These are phyloP conservation scores for Pyrenophora seminiperda DNA, from an alignment of 2,329 filamentous ascomycete genomes.

Conservation along the genomic window DNA sequence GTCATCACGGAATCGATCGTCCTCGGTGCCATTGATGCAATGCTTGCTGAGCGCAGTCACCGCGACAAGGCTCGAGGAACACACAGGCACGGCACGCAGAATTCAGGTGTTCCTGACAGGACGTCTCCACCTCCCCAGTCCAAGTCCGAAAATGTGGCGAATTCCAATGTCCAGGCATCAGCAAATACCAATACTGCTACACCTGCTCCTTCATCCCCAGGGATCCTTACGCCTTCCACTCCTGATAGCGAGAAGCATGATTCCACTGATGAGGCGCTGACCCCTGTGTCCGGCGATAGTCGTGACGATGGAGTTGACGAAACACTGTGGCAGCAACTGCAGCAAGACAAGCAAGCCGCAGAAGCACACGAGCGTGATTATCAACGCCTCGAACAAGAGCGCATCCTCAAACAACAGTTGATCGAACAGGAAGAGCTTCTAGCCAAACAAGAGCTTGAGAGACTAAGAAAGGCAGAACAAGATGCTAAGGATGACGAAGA, in stretches of 20 bases:
- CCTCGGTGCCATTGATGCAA: constrained; percentile 33
- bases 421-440: too few species aligned
- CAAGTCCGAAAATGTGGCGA: constrained; percentile 13
- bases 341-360: constrained; percentile 52
- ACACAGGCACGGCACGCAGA: constrained; percentile 12
- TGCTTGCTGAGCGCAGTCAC: constrained; percentile 42
- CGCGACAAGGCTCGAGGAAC: constrained; percentile 28
- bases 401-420: too few species aligned
- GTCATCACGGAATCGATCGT: constrained; percentile 33
- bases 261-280: too few species aligned
- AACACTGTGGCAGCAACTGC: constrained; percentile 65
- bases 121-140: constrained; percentile 1
- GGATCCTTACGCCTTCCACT: neutral
- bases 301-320: constrained; percentile 66
- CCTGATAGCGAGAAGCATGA: constrained; percentile 8
- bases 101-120: neutral
- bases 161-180: too few species aligned
- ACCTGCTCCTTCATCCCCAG: too few species aligned
- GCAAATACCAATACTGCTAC: too few species aligned
- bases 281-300: constrained; percentile 17
- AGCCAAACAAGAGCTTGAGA: constrained; percentile 19
- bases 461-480: constrained; percentile 19
- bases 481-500: constrained; percentile 13
- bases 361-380: constrained; percentile 44
- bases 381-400: constrained; percentile 42